Evolutionary conservation across 1,284 basidiomycete species (phyloP), one percentile per base, ranked within the genome.

Genomic region (Cutaneotrichosporon spelunceum): DNA sequence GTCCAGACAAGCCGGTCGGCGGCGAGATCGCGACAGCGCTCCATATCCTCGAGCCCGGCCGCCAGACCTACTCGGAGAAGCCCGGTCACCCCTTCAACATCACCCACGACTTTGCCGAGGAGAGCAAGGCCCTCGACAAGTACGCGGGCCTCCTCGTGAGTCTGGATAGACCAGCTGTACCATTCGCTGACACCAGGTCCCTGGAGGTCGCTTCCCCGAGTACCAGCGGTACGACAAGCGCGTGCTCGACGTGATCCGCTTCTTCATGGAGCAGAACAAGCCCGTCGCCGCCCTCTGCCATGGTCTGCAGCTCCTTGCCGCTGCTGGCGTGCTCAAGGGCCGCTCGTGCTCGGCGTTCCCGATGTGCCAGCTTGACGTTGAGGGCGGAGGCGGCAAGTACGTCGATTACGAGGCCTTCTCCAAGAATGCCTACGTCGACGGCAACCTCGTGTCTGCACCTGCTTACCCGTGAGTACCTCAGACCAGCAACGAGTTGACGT

Each of bases 291-390:
- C 64, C 4, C 59, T 66, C 30, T 66, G 64, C 61, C 64, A 66
- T 59, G 64, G 64, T 11, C 56, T 66, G 19, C 64, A 66, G 64
- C 61, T 66, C 34, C 61, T 66, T 49, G 52, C 61, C 2, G 64
- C 64, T 21, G 64, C 64, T 3, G 61, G 61, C 47, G 64, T 66
- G 3, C 61, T 66, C 49, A 60, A 61, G 53, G 64, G 59, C 48
- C 64, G 64, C 56, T 44, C 47, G 49, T 66, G 64, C 60, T 60
- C 58, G 2, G 64, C 64, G 6, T 65, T 65, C 58, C 64, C 64
- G 6, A 65, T 65, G 64, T 65, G 64, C 60, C 53, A 65, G 64
- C 64, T 65, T 48, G 64, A 65, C 19, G 64, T 65, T 53, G 64
- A 65, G 61, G 60, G 45, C 16, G 64, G 57, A n/a, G 64, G 64